Evolutionary conservation across 2,329 filamentous ascomycete genomes (phyloP).

Genomic region (Beauveria bassiana): DNA sequence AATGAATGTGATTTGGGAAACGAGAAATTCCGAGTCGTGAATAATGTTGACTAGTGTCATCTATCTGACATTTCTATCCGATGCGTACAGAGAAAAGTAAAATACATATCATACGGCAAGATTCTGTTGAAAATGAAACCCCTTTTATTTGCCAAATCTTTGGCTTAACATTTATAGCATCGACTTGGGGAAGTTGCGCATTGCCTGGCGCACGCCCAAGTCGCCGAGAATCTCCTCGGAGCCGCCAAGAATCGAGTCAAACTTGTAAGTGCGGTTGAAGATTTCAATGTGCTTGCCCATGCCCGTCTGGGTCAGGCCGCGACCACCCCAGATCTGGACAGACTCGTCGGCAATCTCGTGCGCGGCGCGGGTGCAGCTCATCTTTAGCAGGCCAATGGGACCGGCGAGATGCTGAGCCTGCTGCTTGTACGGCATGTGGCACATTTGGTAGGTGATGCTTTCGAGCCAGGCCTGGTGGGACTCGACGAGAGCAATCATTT

Average conservation of each 20-base stretch:
- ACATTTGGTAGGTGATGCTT: conserved; percentile 81
- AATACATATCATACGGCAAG: neutral
- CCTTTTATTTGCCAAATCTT: neutral
- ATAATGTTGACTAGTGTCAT: neutral
- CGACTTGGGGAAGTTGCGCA: conserved; percentile 77
- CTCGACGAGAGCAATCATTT: conserved; percentile 78
- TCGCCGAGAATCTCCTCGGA: conserved; percentile 79
- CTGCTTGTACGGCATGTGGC: conserved; percentile 70
- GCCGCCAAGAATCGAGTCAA: conserved; percentile 69
- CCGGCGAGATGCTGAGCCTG: conserved; percentile 70
- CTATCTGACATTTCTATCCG: neutral
- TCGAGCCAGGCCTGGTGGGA: conserved; percentile 83
- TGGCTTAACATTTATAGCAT: conserved; percentile 47
- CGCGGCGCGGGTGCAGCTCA: conserved; percentile 65
- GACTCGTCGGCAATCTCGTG: conserved; percentile 80
- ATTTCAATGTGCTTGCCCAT: conserved; percentile 80
- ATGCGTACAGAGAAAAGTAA: neutral
- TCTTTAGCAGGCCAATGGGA: conserved; percentile 77
- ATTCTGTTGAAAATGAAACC: too few relatives aligned
- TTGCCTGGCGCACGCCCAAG: conserved; percentile 73
- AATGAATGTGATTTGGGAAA: conserved; percentile 3
- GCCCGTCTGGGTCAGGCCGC: conserved; percentile 70
- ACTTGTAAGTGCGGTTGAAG: conserved; percentile 81
- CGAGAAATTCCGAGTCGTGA: neutral
- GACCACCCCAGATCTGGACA: conserved; percentile 79